A percentile compares a stretch with the other conserved stretches of the same genome.
phyloP scores from a whole-genome alignment of 352 stramenopile genomes.

The Pythium scleroteichum region DNA sequence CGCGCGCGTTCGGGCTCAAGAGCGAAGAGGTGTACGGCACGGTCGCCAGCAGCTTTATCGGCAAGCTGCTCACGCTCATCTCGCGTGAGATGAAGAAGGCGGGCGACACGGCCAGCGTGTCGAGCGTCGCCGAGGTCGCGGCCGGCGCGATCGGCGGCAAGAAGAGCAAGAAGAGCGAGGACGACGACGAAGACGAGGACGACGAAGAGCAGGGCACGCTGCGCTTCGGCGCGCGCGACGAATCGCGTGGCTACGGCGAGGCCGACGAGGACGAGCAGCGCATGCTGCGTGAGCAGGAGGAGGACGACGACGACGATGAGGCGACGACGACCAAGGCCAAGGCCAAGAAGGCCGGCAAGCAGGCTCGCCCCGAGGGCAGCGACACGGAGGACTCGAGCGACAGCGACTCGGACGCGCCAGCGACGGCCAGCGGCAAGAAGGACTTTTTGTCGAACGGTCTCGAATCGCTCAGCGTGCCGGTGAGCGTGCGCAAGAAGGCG shows the following conservation, averaged over 20 bases:
- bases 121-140: slow-evolving; percentile 53
- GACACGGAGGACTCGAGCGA: slow-evolving; percentile 46
- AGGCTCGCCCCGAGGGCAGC: slow-evolving; percentile 24
- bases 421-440: slow-evolving; percentile 28
- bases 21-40: slow-evolving; percentile 92
- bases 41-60: slow-evolving; percentile 89
- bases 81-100: slow-evolving; percentile 94
- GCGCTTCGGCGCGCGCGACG: slow-evolving; percentile 72
- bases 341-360: slow-evolving; percentile 37
- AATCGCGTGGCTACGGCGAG: slow-evolving; percentile 87
- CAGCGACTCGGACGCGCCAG: slow-evolving; percentile 32
- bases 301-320: slow-evolving; percentile 62
- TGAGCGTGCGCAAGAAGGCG: slow-evolving; percentile 82
- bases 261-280: slow-evolving; percentile 93
- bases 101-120: slow-evolving; percentile 48
- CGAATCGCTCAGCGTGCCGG: slow-evolving; percentile 71
- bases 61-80: slow-evolving; percentile 94
- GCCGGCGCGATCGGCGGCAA: slow-evolving; percentile 35
- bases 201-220: slow-evolving; percentile 88
- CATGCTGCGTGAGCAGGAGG: slow-evolving; percentile 51
- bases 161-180: slow-evolving; percentile 48
- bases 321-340: slow-evolving; percentile 21
- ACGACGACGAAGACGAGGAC: slow-evolving; percentile 86
- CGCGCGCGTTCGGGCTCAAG: slow-evolving; percentile 93
- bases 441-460: slow-evolving; percentile 54